Conservation (phyloP, 768 basidiomycete species). For the Suillus hirtellus region DNA sequence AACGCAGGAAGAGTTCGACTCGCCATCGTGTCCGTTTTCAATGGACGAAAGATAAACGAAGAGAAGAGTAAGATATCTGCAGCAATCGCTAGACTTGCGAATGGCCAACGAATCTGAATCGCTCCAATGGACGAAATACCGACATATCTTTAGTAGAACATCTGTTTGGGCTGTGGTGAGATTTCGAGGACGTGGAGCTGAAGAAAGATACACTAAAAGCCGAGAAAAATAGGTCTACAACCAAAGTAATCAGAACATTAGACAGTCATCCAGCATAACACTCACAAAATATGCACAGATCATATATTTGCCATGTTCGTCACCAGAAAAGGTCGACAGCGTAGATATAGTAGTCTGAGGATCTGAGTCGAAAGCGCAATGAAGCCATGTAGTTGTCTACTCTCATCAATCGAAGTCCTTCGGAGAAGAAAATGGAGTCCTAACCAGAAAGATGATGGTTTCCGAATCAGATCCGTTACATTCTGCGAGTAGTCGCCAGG, state of each 20-base stretch:
- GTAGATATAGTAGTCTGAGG: neutral
- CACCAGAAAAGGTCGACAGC: neutral
- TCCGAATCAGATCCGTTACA: conserved; percentile 50
- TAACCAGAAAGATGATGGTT: conserved; percentile 49
- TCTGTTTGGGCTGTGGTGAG: conserved; percentile 20
- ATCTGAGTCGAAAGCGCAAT: conserved; percentile 25
- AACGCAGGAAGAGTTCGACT: conserved; percentile 14
- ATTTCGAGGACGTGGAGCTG: conserved; percentile 13
- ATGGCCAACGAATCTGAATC: conserved; percentile 25
- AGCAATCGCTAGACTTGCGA: conserved; percentile 30
- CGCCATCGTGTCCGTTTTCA: conserved; percentile 22
- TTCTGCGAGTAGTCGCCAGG: conserved; percentile 65
- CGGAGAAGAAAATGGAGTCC: conserved; percentile 17
- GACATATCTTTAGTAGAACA: conserved; percentile 23
- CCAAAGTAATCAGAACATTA: neutral
- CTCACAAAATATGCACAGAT: conserved; percentile 7
- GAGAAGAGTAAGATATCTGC: conserved; percentile 29
- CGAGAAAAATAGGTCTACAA: conserved; percentile 24
- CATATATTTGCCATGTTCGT: conserved; percentile 3
- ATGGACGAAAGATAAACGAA: conserved; percentile 24
- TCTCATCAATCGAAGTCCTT: conserved; percentile 10
- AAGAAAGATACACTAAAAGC: conserved; percentile 23
- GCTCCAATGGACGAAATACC: conserved; percentile 25
- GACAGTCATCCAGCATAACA: too few species aligned
- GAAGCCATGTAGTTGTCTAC: conserved; percentile 58